These are phyloP conservation scores for Sugiyamaella floridensis DNA, from an alignment of 805 yeast species.

Conservation along the genomic window DNA sequence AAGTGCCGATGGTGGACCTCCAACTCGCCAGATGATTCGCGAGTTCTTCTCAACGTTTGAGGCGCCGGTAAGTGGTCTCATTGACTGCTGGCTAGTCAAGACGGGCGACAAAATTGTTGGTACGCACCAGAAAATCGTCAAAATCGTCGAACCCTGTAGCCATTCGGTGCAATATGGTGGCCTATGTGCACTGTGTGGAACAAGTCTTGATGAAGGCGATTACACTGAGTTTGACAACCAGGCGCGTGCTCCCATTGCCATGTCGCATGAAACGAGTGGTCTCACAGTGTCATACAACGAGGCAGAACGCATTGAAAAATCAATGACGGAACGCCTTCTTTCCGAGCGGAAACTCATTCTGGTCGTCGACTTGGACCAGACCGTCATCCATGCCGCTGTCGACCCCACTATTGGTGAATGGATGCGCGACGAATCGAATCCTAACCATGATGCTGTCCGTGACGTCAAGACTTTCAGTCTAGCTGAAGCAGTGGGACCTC, in stretches of 20 bases:
- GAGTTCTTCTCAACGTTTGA: constrained; percentile 52
- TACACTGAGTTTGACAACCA: constrained; percentile 62
- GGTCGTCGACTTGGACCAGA: constrained; percentile 95
- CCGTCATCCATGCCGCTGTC: constrained; percentile 95
- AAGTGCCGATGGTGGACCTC: background rate
- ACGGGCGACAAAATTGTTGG: constrained; percentile 53
- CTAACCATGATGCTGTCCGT: constrained; percentile 76
- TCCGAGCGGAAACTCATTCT: constrained; percentile 65
- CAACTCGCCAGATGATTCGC: constrained; percentile 24
- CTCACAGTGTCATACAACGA: constrained; percentile 78
- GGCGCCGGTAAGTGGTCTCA: constrained; percentile 69
- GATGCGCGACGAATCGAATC: constrained; percentile 80
- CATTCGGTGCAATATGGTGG: constrained; percentile 95
- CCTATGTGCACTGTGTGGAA: constrained; percentile 88
- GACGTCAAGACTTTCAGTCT: constrained; percentile 74
- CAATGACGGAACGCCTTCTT: constrained; percentile 53
- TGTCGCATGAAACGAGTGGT: constrained; percentile 84
- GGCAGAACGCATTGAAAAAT: constrained; percentile 75
- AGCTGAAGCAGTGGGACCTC: constrained; percentile 48
- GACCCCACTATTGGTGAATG: constrained; percentile 97
- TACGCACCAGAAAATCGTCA: constrained; percentile 43
- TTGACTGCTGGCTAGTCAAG: constrained; percentile 44
- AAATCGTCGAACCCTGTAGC: constrained; percentile 73
- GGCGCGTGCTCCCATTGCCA: constrained; percentile 74
- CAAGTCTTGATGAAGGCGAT: constrained; percentile 59